Percentiles rank a stretch among this genome's conserved stretches.
Conservation (phyloP, 805 yeast species). For the Metschnikowia amazonensis region DNA sequence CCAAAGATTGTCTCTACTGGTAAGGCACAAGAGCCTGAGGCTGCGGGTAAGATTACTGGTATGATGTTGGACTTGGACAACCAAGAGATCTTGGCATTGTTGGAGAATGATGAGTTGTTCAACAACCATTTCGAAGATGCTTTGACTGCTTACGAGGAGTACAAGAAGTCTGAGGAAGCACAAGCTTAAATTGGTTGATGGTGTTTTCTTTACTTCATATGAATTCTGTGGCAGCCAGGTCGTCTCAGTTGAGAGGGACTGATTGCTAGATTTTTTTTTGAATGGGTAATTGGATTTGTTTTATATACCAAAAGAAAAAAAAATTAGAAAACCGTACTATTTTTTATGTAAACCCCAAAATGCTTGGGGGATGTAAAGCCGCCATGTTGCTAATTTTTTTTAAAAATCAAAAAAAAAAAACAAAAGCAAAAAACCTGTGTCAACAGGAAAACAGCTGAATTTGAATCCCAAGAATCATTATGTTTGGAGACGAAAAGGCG, state of each 20-base stretch:
- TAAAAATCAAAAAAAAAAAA: too few relatives aligned
- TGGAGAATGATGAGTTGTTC: conserved; percentile 87
- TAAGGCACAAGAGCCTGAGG: conserved; percentile 85
- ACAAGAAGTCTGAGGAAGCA: conserved; percentile 54
- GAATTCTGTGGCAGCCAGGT: conserved; percentile 3
- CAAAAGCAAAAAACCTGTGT: too few relatives aligned
- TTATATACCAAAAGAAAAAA: conserved; percentile 22
- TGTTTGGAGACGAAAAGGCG: too few relatives aligned
- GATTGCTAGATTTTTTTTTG: conserved; percentile 17
- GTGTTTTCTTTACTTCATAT: conserved; percentile 6
- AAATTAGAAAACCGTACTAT: conserved; percentile 9
- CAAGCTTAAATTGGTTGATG: conserved; percentile 19
- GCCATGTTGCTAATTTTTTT: too few relatives aligned
- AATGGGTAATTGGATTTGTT: conserved; percentile 26
- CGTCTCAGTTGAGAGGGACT: conserved; percentile 1
- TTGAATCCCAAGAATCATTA: too few relatives aligned
- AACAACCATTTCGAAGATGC: conserved; percentile 93
- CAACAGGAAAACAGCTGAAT: too few relatives aligned
- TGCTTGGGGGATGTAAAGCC: background rate
- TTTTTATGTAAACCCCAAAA: background rate
- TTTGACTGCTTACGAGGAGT: conserved; percentile 86
- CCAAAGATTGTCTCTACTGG: conserved; percentile 85
- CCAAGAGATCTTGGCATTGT: conserved; percentile 80
- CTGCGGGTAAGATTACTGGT: conserved; percentile 98
- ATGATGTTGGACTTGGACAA: conserved; percentile 96